Conservation (phyloP, 2,329 filamentous ascomycete genomes). For the Dendryphion nanum region DNA sequence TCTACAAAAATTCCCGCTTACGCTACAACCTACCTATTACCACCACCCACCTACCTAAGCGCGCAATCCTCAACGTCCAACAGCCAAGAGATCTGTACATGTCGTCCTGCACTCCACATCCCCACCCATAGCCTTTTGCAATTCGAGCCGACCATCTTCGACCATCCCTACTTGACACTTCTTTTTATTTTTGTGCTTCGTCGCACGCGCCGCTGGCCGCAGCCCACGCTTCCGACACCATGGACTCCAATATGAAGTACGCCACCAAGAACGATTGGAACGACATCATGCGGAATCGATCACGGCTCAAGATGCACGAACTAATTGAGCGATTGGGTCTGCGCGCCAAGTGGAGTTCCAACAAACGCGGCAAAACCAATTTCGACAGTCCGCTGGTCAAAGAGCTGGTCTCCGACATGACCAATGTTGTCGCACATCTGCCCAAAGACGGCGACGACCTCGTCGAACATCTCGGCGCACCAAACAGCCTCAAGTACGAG, state of each 20-base stretch:
- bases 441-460: conserved; percentile 35
- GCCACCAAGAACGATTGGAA: conserved; percentile 36
- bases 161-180: too few relatives aligned
- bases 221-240: neutral
- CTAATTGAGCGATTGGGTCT: conserved; percentile 35
- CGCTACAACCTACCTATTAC: too few relatives aligned
- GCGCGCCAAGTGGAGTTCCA: conserved; percentile 36
- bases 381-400: conserved; percentile 35
- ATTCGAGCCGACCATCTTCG: too few relatives aligned
- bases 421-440: conserved; percentile 28
- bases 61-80: too few relatives aligned
- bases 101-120: too few relatives aligned
- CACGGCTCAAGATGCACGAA: conserved; percentile 37
- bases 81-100: too few relatives aligned
- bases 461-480: conserved; percentile 25
- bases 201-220: too few relatives aligned
- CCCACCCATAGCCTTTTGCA: too few relatives aligned
- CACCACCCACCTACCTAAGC: too few relatives aligned
- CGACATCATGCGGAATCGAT: conserved; percentile 37
- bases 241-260: conserved; percentile 15
- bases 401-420: conserved; percentile 35
- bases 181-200: too few relatives aligned
- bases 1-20: too few relatives aligned
- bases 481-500: conserved; percentile 27
- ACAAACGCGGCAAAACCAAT: conserved; percentile 38